Conservation (phyloP, 768 basidiomycete species). For the Thelephora ganbajun region DNA sequence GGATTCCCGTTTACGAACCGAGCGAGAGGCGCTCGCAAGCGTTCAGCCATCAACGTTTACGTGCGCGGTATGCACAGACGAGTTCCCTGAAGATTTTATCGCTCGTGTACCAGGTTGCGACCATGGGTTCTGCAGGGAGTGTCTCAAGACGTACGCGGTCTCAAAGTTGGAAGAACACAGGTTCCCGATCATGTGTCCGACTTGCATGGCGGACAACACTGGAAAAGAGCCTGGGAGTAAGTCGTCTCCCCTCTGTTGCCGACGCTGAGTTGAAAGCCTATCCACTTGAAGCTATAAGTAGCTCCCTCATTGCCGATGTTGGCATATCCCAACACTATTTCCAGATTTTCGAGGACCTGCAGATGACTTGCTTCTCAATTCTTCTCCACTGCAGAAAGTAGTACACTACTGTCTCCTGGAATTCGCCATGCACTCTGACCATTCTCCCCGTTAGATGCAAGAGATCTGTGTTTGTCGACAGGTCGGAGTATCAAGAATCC, state of each 20-base stretch:
- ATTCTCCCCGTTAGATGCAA: conserved; percentile 26
- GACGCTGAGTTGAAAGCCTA: neutral
- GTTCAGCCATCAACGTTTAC: conserved; percentile 24
- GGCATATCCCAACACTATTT: conserved; percentile 31
- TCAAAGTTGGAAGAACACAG: conserved; percentile 36
- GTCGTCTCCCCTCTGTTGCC: conserved; percentile 5
- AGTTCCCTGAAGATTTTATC: conserved; percentile 25
- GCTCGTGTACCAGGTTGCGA: conserved; percentile 29
- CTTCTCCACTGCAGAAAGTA: conserved; percentile 38
- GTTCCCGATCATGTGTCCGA: conserved; percentile 50
- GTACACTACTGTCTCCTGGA: conserved; percentile 5
- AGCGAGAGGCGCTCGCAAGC: conserved; percentile 18
- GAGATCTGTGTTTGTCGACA: conserved; percentile 34
- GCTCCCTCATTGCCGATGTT: conserved; percentile 25
- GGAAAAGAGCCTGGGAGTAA: conserved; percentile 18
- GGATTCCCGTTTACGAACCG: conserved; percentile 21
- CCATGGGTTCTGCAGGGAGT: conserved; percentile 42
- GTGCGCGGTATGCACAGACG: conserved; percentile 46
- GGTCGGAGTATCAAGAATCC: conserved; percentile 26
- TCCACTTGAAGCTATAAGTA: conserved; percentile 22
- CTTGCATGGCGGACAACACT: conserved; percentile 26
- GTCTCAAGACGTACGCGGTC: conserved; percentile 28
- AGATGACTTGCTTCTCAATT: conserved; percentile 28
- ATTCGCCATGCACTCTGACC: neutral
- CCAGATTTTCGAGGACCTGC: conserved; percentile 29